A percentile compares a stretch with the other conserved stretches of the same genome.
These are phyloP conservation scores for Nymphaea thermarum DNA, from an alignment of 164 flowering plant species.

Conservation along the genomic window DNA sequence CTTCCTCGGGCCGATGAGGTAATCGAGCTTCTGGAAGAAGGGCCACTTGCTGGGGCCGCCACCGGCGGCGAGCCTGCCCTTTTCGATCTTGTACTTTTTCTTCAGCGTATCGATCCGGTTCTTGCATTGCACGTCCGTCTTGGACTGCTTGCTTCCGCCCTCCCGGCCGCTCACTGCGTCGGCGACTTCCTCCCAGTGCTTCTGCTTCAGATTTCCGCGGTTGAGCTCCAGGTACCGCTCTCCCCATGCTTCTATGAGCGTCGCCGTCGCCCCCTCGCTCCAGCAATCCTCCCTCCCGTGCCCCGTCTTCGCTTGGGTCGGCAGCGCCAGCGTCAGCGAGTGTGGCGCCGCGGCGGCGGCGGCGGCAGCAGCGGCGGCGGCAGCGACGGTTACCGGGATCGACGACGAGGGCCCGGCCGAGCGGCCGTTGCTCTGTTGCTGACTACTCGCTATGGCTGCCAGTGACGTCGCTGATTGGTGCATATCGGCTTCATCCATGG, in stretches of 20 bases:
- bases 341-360: conserved; percentile 21
- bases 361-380: conserved; percentile 13
- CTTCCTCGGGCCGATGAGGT: conserved; percentile 42
- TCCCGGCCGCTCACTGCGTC: conserved; percentile 63
- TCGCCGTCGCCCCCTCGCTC: conserved; percentile 78
- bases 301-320: conserved; percentile 21
- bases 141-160: conserved; percentile 37
- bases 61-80: conserved; percentile 39
- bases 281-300: conserved; percentile 76
- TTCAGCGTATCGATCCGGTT: conserved; percentile 81
- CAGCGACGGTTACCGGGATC: conserved; percentile 1
- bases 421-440: conserved; percentile 24
- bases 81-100: conserved; percentile 79
- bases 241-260: conserved; percentile 86
- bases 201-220: conserved; percentile 73
- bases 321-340: conserved; percentile 41
- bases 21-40: conserved; percentile 45
- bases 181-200: conserved; percentile 86
- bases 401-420: conserved; percentile 12
- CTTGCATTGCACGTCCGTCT: conserved; percentile 83
- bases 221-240: conserved; percentile 69
- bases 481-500: no score
- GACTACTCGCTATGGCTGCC: neutral
- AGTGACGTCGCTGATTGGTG: neutral
- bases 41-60: conserved; percentile 47